Evolutionary conservation across 306 rosid species (phyloP), one percentile per base, ranked within the genome.

Genomic region (Trifolium fragiferum): DNA sequence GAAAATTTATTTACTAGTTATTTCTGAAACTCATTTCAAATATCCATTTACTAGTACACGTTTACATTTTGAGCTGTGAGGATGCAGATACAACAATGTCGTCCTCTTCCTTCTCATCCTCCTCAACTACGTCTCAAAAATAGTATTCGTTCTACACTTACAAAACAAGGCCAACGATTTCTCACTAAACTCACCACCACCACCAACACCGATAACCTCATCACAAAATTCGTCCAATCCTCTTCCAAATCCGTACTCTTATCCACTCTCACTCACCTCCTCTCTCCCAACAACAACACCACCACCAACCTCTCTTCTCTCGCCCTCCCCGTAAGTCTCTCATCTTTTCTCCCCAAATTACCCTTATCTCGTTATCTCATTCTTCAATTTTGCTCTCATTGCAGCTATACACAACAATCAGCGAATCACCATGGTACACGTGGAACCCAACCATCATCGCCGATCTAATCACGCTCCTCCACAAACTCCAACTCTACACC

Each of bases 391-490:
- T 3, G 10, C 30, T 55, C 8, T 20, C 30, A 6, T 1, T 19
- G 74, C 87, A 92, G 92, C 84, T 93, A 8, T 93, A 90, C 73
- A 68, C 82, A 0, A 74, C 81, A 82, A 89, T 89, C 66, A 75
- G 60, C 35, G 76, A 89, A 80, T 81, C 88, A 0, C 69, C 90
- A 10, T 93, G 98, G 98, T 91, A 89, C 81, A 49, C 64, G 35
- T 88, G 90, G 88, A 93, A 85, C 72, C 83, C 93, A 41, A 84
- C 84, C 76, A 80, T 88, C 54, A 88, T 85, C 1, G 97, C 96
- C 4, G 78, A 84, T 10, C 82, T 93, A 10, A 90, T 81, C 11
- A 89, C 96, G 0, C 79, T 84, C 72, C 92, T 93, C 7, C 90
- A 88, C 73, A 62, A 83, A 64, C 84, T 82, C 30, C 97, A 88